Evolutionary conservation across 1,139 yeast species (phyloP), one percentile per base, ranked within the genome.

Genomic region (Candida dubliniensis): DNA sequence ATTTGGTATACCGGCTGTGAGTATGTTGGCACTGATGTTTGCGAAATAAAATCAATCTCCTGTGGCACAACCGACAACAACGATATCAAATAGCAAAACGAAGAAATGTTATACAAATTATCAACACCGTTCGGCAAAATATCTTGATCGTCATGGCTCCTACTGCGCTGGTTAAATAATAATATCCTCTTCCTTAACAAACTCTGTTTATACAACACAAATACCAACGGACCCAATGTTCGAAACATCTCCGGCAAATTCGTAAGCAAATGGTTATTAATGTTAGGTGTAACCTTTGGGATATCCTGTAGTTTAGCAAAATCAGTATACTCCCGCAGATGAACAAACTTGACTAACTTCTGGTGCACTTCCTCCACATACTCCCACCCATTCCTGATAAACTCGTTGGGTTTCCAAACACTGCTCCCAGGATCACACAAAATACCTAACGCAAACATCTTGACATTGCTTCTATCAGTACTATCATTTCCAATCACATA

Each of bases 171-270:
- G 53, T 79, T 78, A 51, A 85, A 74, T 4, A 89, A 61, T 9
- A 89, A 50, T 8, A 89, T 71, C 34, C 82, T 71, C 49, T 82
- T 77, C 15, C 95, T 69, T 27, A 86, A 59, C 31, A 90, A 61
- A 5, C 84, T 77, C 31, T 82, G 74, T 59, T 85, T 87, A 83
- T 87, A 88, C 5, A 87, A 61, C 24, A 78, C 78, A 56, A 86
- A 87, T 2, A 86, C 69, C 39, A 86, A 64, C 0, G 96, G 95
- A 0, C 96, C 96, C 46, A 86, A 67, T 7, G 64, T 59, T 34
- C 75, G 70, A 40, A 85, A 59, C 34, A 82, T 63, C 8, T 67
- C 60, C 2, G 77, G 71, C 13, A 83, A 61, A 9, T 74, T 66
- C 34, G 71, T 66, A 18, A 83, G 65, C 48, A 82, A 77, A 55